A percentile compares a stretch with the other conserved stretches of the same genome.
These are phyloP conservation scores for Petunia hybrid DNA, from an alignment of 305 asterid species.

Conservation along the genomic window DNA sequence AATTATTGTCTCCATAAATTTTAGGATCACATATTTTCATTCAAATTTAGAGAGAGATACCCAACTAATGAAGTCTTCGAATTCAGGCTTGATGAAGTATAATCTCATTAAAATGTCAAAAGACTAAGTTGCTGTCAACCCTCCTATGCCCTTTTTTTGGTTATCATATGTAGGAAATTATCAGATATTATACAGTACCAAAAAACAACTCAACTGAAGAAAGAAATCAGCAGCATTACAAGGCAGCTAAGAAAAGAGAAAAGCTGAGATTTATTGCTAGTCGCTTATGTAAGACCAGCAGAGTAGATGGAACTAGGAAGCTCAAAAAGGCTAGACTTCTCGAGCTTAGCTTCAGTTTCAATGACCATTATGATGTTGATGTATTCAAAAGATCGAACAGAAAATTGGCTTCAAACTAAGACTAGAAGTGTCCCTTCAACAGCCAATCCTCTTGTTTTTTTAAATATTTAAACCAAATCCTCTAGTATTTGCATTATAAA, in stretches of 20 bases:
- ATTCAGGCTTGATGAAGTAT: background rate
- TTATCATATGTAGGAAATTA: background rate
- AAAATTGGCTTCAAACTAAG: background rate
- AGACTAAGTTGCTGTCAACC: background rate
- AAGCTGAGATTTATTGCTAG: background rate
- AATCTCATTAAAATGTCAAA: too few species aligned
- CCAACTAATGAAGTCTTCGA: background rate
- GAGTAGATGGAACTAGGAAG: background rate
- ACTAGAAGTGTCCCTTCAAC: background rate
- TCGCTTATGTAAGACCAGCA: background rate
- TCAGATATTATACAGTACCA: background rate
- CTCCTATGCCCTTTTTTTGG: background rate
- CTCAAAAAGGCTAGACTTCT: constrained; percentile 21
- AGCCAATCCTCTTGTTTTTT: background rate
- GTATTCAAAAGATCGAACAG: constrained; percentile 1
- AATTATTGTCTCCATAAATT: background rate
- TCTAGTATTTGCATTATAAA: too few species aligned
- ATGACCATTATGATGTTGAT: background rate
- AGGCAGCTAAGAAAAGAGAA: background rate
- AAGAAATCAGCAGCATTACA: background rate
- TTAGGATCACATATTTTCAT: background rate
- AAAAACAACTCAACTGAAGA: background rate
- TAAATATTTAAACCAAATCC: too few species aligned
- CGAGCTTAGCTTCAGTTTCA: background rate
- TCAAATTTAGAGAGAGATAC: background rate